phyloP scores from a whole-genome alignment of 1,139 yeast species.

The Eremothecium sinecaudum region DNA sequence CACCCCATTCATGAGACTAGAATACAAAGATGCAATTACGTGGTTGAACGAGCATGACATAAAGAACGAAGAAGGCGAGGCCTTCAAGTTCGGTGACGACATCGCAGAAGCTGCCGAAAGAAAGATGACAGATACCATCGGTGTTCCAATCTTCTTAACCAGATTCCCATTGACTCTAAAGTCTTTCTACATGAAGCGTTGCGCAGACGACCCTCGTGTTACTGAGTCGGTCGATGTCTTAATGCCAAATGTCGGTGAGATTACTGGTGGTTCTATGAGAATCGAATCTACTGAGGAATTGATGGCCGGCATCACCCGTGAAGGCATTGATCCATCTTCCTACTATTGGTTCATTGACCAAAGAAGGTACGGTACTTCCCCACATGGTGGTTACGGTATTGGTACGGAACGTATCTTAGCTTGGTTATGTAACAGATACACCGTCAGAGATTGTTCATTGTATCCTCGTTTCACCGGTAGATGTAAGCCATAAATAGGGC shows the following conservation, averaged over 20 bases:
- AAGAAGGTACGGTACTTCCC: constrained; percentile 94
- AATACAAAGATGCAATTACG: constrained; percentile 79
- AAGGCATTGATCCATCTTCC: constrained; percentile 64
- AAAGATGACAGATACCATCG: constrained; percentile 92
- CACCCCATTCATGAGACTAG: constrained; percentile 84
- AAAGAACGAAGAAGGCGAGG: constrained; percentile 87
- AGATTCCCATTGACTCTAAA: constrained; percentile 96
- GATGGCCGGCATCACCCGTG: constrained; percentile 84
- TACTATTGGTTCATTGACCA: constrained; percentile 97
- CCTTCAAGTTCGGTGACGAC: constrained; percentile 94
- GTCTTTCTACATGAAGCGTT: constrained; percentile 95
- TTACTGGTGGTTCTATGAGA: constrained; percentile 99
- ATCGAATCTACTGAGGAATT: constrained; percentile 74
- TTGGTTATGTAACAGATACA: constrained; percentile 95
- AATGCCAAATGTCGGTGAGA: constrained; percentile 98
- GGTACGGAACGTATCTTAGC: constrained; percentile 98
- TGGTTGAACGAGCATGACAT: constrained; percentile 96
- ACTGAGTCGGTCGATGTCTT: constrained; percentile 96
- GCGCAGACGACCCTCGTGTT: constrained; percentile 82
- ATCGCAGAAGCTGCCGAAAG: constrained; percentile 99
- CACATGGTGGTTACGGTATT: constrained; percentile 98
- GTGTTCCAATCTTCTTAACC: constrained; percentile 81
- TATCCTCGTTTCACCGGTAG: constrained; percentile 98
- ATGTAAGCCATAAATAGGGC: constrained; percentile 78
- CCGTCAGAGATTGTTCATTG: constrained; percentile 94